phyloP scores from a whole-genome alignment of 495 filamentous ascomycete species.

The Bryoglossum gracile region DNA sequence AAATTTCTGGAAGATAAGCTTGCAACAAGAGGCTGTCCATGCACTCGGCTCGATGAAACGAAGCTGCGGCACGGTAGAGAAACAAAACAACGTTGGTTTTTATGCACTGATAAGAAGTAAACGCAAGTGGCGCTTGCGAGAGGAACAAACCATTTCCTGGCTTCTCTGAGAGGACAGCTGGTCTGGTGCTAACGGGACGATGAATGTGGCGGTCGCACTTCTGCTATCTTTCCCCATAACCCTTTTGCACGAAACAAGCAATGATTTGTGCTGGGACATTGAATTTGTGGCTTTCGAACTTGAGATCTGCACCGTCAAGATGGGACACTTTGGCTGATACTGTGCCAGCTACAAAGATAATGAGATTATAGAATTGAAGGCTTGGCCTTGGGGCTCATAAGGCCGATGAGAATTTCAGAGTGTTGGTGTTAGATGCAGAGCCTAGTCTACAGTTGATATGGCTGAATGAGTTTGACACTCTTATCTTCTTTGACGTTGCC shows the following conservation, averaged over 20 bases:
- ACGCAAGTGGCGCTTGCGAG: background rate
- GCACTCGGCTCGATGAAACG: slow-evolving; percentile 14
- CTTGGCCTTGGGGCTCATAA: too few relatives aligned
- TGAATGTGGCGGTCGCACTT: slow-evolving; percentile 12
- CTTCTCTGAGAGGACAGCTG: background rate
- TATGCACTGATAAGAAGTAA: slow-evolving; percentile 11
- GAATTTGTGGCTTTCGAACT: background rate
- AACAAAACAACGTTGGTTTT: slow-evolving; percentile 1
- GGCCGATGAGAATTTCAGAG: too few relatives aligned
- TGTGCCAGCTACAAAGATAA: too few relatives aligned
- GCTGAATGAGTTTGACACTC: too few relatives aligned
- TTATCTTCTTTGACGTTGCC: too few relatives aligned
- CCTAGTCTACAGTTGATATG: too few relatives aligned
- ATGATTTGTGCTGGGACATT: background rate
- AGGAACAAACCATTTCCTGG: slow-evolving; percentile 8
- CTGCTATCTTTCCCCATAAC: background rate
- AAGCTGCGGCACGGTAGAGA: slow-evolving; percentile 14
- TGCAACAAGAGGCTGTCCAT: slow-evolving; percentile 8
- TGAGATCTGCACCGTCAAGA: slow-evolving; percentile 1
- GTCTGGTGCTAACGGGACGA: background rate
- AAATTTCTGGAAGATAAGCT: slow-evolving; percentile 1
- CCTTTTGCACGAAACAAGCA: slow-evolving; percentile 2
- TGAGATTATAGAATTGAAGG: too few relatives aligned
- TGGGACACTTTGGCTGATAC: background rate
- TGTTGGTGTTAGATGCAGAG: too few relatives aligned